Base-by-base conservation (phyloP, 345 rosid species). In the Pugionium dolabratum region DNA sequence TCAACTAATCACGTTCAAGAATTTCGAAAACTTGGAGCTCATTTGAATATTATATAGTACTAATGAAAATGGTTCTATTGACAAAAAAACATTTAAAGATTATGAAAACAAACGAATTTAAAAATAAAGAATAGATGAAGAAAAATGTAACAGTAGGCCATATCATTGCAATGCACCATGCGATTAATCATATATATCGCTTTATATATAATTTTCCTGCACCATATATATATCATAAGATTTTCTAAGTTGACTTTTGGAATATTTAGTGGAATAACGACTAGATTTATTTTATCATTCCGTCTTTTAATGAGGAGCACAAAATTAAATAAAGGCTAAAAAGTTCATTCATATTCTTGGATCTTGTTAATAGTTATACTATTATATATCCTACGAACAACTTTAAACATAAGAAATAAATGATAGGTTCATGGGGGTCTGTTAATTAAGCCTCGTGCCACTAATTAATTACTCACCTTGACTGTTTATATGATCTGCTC, bases 211-310 rank as follows among this genome's bases (percentile, higher is more conserved):
- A 66, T 25, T 54, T 46, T 46, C 58, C 64, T 55, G 64, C 64
- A 70, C 69, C 41, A 64, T 53, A 4, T 4, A 18, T 37, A 34
- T 50, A 65, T 65, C 66, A 59, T 44, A 59, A 27, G 62, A 73
- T 63, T 49, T 44, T 59, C 9, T 73, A 73, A 73, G 77, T 73
- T 73, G 77, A 73, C 77, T 73, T 18, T 73, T 7, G 30, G 37
- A 2, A 52, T 53, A 43, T 52, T 66, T 45, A 72, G 76, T 72
- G 76, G 71, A 58, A 72, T 59, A 51, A 54, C 63, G 37, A 70
- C 49, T 71, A 63, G 26, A 31, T 39, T 63, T 39, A 31, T 62
- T 58, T 18, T 49, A 25, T 63, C 39, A 4, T 49, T 60, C 44
- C 71, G 55, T 58, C 71, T 50, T 65, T 72, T 59, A 51, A 58